These are phyloP conservation scores for Dictyostelium discoideum DNA, from an alignment of 78 protist genomes.

Conservation along the genomic window DNA sequence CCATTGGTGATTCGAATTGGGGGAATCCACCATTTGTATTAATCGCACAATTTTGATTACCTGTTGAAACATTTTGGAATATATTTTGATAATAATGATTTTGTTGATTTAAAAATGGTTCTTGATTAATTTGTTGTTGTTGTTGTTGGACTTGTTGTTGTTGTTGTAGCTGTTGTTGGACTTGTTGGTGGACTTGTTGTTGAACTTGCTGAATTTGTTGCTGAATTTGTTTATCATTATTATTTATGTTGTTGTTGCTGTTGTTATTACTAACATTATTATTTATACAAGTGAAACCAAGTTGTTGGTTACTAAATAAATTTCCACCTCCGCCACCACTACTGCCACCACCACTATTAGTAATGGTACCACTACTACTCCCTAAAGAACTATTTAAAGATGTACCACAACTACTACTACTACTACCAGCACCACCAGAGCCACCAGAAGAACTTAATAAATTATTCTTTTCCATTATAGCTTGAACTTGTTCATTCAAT, in stretches of 20 bases:
- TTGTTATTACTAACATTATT: background rate
- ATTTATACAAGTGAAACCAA: too few species aligned
- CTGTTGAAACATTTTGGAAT: background rate
- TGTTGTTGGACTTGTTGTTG: background rate
- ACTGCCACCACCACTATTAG: background rate
- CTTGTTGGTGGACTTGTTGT: background rate
- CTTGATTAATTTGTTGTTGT: background rate
- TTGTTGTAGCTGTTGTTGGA: background rate
- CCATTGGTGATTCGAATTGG: background rate
- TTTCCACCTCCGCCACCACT: background rate
- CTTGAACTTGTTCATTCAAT: constrained; percentile 9
- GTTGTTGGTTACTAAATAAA: background rate
- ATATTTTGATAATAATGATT: background rate
- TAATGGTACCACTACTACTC: background rate
- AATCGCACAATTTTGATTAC: background rate
- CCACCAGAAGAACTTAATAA: background rate
- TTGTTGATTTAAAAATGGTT: background rate
- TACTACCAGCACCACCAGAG: too few species aligned
- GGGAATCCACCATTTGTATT: background rate
- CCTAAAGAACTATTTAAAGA: background rate
- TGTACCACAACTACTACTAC: background rate
- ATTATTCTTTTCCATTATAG: background rate
- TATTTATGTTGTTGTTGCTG: background rate
- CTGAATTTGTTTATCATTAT: background rate
- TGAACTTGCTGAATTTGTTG: background rate